These are phyloP conservation scores for Biscogniauxia mediterranea DNA, from an alignment of 2,329 filamentous ascomycete species.

Conservation along the genomic window DNA sequence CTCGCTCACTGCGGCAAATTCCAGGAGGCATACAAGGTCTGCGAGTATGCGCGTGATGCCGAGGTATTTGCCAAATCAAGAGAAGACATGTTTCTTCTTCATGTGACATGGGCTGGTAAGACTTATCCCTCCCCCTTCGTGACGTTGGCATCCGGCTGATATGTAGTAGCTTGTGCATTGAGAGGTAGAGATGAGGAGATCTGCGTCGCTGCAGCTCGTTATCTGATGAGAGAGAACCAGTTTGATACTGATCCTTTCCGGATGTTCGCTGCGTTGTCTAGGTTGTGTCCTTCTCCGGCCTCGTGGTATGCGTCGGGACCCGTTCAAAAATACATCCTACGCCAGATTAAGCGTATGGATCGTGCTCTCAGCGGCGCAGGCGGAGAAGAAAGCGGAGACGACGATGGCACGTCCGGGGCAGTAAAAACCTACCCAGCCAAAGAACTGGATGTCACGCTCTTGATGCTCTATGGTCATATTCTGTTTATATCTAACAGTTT, in stretches of 20 bases:
- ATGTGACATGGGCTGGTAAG: constrained; percentile 74
- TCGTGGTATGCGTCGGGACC: constrained; percentile 78
- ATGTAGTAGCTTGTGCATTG: constrained; percentile 70
- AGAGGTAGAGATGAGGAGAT: constrained; percentile 76
- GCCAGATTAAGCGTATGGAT: constrained; percentile 90
- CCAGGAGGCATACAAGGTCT: constrained; percentile 74
- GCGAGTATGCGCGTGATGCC: constrained; percentile 74
- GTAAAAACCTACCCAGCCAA: constrained; percentile 37
- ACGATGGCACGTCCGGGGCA: constrained; percentile 29
- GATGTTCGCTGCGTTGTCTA: constrained; percentile 75
- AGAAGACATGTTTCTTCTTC: constrained; percentile 67
- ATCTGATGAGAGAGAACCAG: constrained; percentile 79
- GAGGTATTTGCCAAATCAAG: constrained; percentile 76
- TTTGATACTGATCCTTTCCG: constrained; percentile 81
- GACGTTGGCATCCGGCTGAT: constrained; percentile 9
- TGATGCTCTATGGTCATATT: constrained; percentile 89
- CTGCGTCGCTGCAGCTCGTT: constrained; percentile 70
- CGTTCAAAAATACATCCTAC: constrained; percentile 85
- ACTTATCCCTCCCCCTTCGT: not conserved
- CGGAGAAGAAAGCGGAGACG: constrained; percentile 40
- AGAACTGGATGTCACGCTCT: constrained; percentile 72
- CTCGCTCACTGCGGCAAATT: constrained; percentile 66
- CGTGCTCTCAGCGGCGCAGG: constrained; percentile 56
- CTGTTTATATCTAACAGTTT: constrained; percentile 82
- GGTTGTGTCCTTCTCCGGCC: constrained; percentile 69